phyloP scores from a whole-genome alignment of 2,329 filamentous ascomycete species.

The Diaporthe nobilis region DNA sequence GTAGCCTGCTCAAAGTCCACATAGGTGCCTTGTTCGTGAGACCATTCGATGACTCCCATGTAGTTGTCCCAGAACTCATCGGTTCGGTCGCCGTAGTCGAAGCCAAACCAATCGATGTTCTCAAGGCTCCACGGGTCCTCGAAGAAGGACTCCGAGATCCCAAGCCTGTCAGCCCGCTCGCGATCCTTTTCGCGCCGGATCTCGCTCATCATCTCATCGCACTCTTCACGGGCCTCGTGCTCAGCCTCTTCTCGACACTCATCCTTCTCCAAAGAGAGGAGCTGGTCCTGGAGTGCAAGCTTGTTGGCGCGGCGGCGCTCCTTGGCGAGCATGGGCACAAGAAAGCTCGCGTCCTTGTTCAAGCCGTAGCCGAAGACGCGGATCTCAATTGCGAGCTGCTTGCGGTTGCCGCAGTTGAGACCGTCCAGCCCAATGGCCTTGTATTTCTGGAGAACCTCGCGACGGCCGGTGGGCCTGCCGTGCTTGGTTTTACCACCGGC shows the following conservation, averaged over 20 bases:
- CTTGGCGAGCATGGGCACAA: neutral
- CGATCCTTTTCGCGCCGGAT: neutral
- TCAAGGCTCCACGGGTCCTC: too few relatives aligned
- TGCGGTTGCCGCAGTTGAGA: neutral
- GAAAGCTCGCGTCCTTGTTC: neutral
- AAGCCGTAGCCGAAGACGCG: neutral
- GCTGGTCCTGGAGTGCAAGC: neutral
- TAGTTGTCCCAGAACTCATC: too few relatives aligned
- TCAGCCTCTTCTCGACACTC: neutral
- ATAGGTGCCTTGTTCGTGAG: too few relatives aligned
- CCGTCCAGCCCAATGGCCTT: rapidly evolving
- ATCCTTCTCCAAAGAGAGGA: neutral
- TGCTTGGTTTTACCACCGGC: neutral
- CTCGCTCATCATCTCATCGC: neutral
- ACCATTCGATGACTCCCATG: too few relatives aligned
- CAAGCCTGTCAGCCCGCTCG: too few relatives aligned
- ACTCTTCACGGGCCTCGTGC: neutral
- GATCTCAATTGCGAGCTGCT: neutral
- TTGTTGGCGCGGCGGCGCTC: neutral
- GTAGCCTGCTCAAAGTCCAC: too few relatives aligned
- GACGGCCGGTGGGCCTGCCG: neutral
- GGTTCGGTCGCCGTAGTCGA: too few relatives aligned
- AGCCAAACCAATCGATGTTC: too few relatives aligned
- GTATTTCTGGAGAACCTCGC: neutral
- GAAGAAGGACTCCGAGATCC: too few relatives aligned